Conservation (phyloP, 495 filamentous ascomycete species). For the Neurospora cerealis region DNA sequence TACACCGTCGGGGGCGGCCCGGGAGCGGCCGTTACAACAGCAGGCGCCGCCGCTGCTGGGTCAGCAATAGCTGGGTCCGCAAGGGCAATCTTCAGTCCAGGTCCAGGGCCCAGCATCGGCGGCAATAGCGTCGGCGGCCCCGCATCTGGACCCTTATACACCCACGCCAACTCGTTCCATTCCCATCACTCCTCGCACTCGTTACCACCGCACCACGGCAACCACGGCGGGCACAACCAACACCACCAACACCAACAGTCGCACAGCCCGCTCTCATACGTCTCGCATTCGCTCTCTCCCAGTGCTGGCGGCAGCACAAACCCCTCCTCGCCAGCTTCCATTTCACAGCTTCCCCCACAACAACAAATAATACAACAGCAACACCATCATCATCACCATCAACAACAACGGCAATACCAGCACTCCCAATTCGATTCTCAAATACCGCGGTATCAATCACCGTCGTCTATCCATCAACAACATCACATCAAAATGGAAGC, state of each 20-base stretch:
- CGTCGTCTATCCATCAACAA: constrained; percentile 5
- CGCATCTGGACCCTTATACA: constrained; percentile 19
- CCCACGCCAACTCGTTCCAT: constrained; percentile 10
- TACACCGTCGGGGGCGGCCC: constrained; percentile 8
- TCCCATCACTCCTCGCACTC: background rate
- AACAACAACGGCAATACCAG: constrained; percentile 17
- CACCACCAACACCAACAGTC: constrained; percentile 11
- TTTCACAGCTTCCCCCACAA: constrained; percentile 2
- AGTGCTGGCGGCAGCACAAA: background rate
- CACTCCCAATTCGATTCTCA: constrained; percentile 12
- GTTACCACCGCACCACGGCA: background rate
- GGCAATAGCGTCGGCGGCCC: constrained; percentile 19
- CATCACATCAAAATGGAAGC: constrained; percentile 30
- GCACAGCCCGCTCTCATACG: background rate
- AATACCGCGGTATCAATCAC: constrained; percentile 4
- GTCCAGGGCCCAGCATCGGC: constrained; percentile 17
- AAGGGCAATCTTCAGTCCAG: constrained; percentile 19
- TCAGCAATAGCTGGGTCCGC: constrained; percentile 4
- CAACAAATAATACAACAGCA: background rate
- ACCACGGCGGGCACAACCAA: background rate
- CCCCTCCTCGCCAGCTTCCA: constrained; percentile 6
- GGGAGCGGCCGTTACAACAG: background rate
- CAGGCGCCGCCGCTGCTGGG: background rate
- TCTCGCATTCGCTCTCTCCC: background rate
- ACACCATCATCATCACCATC: constrained; percentile 1